Base-by-base conservation (phyloP, 257 asterid genomes). In the Agastache rugosa region DNA sequence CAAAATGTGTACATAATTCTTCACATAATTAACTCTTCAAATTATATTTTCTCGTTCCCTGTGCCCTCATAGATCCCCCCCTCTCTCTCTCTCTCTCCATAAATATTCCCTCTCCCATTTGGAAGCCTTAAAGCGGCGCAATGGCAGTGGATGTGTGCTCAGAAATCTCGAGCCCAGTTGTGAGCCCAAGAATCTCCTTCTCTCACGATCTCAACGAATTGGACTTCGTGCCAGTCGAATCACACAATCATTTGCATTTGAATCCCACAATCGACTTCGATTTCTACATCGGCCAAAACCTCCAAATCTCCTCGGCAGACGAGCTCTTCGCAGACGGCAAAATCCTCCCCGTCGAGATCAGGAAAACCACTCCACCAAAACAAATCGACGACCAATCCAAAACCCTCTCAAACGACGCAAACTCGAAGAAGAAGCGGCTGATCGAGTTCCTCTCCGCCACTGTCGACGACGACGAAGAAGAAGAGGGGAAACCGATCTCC, bases 301-400 rank as follows among this genome's bases (percentile, higher is more conserved):
- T 67, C 70, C 74, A 80, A 47, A 71, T 87, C 27, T 85, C 97
- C 0, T 81, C 98, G 0, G 98, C 98, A 2, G 98, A 92, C 69
- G 97, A 92, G 77, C 83, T 92, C 68, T 92, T 92, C 74, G 82
- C 96, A 82, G 66, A 92, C 51, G 98, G 98, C 75, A 87, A 83
- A 81, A 92, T 92, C 88, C 86, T 87, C 8, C 98, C 98, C 1
- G 73, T 84, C 14, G 77, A 86, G 62, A 80, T 85, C 86, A 90
- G 81, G 83, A 79, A 83, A 59, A 17, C 16, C 34, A 1, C 58
- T 63, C 62, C 75, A 19, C 73, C 63, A 0, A 6, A 5, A 58
- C 37, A 72, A 63, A 76, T 6, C 17, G 73, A 69, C 17, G 73
- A 69, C 19, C 72, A 64, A 44, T 44, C 87, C 1, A 53, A 75